These are phyloP conservation scores for Macrophomina pseudophaseolina DNA, from an alignment of 2,329 filamentous ascomycete species.

Conservation along the genomic window DNA sequence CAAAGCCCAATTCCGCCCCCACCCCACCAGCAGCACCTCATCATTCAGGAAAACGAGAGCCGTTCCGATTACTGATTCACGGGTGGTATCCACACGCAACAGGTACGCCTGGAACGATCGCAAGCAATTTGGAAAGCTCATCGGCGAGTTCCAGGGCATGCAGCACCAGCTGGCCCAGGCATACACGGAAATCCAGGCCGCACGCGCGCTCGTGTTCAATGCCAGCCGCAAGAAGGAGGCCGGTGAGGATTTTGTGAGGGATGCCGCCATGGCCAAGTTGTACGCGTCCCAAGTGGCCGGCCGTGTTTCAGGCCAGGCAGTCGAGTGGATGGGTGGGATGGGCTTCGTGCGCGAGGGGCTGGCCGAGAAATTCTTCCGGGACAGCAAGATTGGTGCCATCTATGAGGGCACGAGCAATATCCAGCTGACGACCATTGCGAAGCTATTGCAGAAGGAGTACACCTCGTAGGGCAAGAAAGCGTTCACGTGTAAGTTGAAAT, in stretches of 20 bases:
- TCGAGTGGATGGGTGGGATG: conserved; percentile 99
- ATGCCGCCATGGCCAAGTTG: conserved; percentile 98
- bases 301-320: conserved; percentile 79
- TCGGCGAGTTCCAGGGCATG: conserved; percentile 99
- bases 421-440: conserved; percentile 73
- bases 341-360: conserved; percentile 95
- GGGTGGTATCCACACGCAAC: conserved; percentile 23
- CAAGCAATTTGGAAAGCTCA: conserved; percentile 90
- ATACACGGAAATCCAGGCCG: conserved; percentile 90
- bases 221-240: conserved; percentile 98
- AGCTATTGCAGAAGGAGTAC: conserved; percentile 72
- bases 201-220: conserved; percentile 92
- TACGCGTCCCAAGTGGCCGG: conserved; percentile 92
- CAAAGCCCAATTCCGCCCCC: background rate
- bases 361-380: conserved; percentile 96
- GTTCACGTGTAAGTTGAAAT: background rate
- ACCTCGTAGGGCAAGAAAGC: conserved; percentile 51
- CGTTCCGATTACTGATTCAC: conserved; percentile 7
- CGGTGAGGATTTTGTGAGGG: conserved; percentile 90
- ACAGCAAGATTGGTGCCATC: conserved; percentile 98
- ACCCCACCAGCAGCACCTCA: background rate
- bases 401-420: conserved; percentile 90
- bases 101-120: conserved; percentile 98
- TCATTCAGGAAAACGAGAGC: conserved; percentile 13
- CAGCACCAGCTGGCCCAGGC: conserved; percentile 98